Evolutionary conservation across 2,329 filamentous ascomycete species (phyloP), one percentile per base, ranked within the genome.

Genomic region (Pestalotiopsis sp.): DNA sequence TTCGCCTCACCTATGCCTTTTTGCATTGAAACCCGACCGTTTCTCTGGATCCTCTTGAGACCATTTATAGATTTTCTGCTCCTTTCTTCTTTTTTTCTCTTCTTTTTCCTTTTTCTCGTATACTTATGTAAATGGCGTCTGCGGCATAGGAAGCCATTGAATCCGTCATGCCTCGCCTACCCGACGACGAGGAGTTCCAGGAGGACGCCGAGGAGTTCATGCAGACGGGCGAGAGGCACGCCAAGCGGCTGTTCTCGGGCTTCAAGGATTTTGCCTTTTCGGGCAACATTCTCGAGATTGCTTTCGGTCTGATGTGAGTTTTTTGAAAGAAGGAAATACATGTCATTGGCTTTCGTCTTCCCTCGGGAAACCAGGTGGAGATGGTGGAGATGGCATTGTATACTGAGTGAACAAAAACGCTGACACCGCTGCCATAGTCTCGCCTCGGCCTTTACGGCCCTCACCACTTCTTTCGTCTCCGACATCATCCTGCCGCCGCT

Each of bases 261-360:
- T 93, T 93, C 77, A 78, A 90, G 72, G 91, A 93, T 77, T 94
- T 93, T 78, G 91, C 91, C 0, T 87, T 93, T 67, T 88, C 91
- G 71, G 91, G 92, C 69, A 93, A 93, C 73, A 91, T 93, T 62
- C 84, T 94, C 31, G 90, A 93, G 78, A 91, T 94, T 69, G 92
- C 92, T 17, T 90, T 93, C 73, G 92, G 91, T 72, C 82, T 93
- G 72, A 93, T 94, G 91, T 92, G 76, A 78, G 84, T 79, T 27
- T 5, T 6, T 6, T 27, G 27, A 27, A 27, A 31, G 5, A 31
- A 31, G 27, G 27, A 31, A 31, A 52, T 52, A 52, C 45, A 14
- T 5, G 14, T 2, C 45, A 52, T 52, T 3, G 11, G 45, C 45
- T 52, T 52, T 20, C 14, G 14, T 52, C 14, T 17, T n/a, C 20